Percentiles rank a stretch among this genome's conserved stretches.
Evolutionary conservation across 2,329 filamentous ascomycete species (phyloP).

Genomic region (Ophiobolus disseminans): DNA sequence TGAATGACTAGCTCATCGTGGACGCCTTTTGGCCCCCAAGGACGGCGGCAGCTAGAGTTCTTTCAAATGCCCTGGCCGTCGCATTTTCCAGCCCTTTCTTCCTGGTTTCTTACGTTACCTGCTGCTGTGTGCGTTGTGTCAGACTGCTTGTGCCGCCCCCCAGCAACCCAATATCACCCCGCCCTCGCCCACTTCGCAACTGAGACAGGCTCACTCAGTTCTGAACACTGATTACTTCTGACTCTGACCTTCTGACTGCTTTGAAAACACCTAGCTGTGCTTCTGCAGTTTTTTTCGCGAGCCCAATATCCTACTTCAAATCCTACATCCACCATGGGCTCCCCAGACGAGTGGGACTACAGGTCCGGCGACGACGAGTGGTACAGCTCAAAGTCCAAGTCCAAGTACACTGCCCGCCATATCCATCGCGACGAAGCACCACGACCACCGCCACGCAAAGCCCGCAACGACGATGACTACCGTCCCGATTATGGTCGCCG

Average conservation of each 20-base stretch:
- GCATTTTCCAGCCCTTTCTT: slow-evolving; percentile 22
- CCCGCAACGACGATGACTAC: slow-evolving; percentile 22
- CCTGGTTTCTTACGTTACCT: slow-evolving; percentile 22
- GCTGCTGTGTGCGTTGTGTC: slow-evolving; percentile 24
- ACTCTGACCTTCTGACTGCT: slow-evolving; percentile 5
- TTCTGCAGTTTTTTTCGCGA: background rate
- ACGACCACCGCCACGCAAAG: slow-evolving; percentile 20
- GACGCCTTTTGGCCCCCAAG: slow-evolving; percentile 34
- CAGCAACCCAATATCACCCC: slow-evolving; percentile 22
- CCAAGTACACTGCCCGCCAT: slow-evolving; percentile 41
- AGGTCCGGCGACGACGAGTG: slow-evolving; percentile 44
- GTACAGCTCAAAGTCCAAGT: slow-evolving; percentile 24
- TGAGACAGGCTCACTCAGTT: slow-evolving; percentile 14
- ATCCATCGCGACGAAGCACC: slow-evolving; percentile 22
- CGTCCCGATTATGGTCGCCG: slow-evolving; percentile 31
- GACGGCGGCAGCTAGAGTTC: slow-evolving; percentile 17
- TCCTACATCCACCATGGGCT: slow-evolving; percentile 27
- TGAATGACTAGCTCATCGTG: slow-evolving; percentile 41
- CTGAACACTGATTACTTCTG: slow-evolving; percentile 17
- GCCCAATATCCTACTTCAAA: background rate
- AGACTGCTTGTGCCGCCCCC: slow-evolving; percentile 31
- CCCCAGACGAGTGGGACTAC: slow-evolving; percentile 35
- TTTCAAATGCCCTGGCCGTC: slow-evolving; percentile 28
- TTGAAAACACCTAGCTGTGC: background rate
- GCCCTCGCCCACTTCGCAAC: slow-evolving; percentile 20